Percentiles rank a stretch among this genome's conserved stretches.
phyloP scores from a whole-genome alignment of 257 asterid genomes.

The Echites panduratus region DNA sequence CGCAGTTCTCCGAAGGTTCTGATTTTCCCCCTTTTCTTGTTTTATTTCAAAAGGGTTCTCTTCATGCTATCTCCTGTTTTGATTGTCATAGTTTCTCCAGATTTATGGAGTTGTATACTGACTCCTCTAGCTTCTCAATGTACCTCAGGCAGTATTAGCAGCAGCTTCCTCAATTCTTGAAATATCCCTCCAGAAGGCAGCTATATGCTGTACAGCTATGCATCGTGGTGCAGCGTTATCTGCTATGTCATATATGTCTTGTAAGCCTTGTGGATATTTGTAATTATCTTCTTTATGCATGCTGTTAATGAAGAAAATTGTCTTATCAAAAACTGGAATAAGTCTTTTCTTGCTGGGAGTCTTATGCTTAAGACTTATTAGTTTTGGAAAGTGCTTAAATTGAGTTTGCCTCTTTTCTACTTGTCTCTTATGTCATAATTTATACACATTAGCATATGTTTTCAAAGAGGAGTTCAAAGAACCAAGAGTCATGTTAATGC shows the following conservation, averaged over 20 bases:
- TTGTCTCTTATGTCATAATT: not conserved
- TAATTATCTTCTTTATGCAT: not conserved
- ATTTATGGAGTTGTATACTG: not conserved
- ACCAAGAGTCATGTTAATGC: not conserved
- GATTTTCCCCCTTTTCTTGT: constrained; percentile 13
- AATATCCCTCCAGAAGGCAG: constrained; percentile 81
- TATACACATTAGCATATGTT: not conserved
- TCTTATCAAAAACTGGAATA: not conserved
- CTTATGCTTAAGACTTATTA: not conserved
- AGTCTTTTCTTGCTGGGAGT: not conserved
- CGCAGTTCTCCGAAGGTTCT: constrained; percentile 72
- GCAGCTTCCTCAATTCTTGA: constrained; percentile 74
- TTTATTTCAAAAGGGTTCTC: constrained; percentile 10
- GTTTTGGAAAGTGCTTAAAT: not conserved
- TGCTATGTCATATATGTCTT: constrained; percentile 78
- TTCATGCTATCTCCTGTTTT: constrained; percentile 2
- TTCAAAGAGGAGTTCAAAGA: not conserved
- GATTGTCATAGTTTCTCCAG: not conserved
- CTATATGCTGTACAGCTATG: constrained; percentile 83
- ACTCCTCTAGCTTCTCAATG: constrained; percentile 3
- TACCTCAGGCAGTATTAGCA: constrained; percentile 67
- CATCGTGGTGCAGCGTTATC: constrained; percentile 94
- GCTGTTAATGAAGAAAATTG: not conserved
- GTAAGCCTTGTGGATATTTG: constrained; percentile 41
- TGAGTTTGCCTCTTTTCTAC: not conserved